These are phyloP conservation scores for Borovskyia barvae DNA, from an alignment of 208 protist genomes.

Conservation along the genomic window DNA sequence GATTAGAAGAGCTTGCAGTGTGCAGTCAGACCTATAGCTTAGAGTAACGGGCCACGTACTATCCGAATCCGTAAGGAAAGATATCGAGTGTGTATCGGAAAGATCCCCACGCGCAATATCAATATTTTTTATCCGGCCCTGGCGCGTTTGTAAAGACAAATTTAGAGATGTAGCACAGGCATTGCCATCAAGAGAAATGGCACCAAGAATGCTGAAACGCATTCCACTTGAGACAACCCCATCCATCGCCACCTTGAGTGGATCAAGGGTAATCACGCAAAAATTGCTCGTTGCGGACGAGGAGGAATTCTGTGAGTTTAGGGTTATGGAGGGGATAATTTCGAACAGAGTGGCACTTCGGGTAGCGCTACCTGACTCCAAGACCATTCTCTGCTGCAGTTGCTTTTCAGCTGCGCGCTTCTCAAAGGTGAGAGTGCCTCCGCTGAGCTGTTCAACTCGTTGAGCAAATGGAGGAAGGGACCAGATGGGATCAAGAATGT, in stretches of 20 bases:
- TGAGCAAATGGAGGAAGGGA: constrained; percentile 19
- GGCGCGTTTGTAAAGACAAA: not conserved
- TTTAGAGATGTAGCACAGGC: constrained; percentile 3
- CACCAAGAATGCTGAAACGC: constrained; percentile 20
- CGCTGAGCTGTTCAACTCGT: constrained; percentile 9
- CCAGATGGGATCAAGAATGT: constrained; percentile 44
- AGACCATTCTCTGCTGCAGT: constrained; percentile 14
- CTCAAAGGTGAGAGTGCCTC: constrained; percentile 20
- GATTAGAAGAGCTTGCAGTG: constrained; percentile 36
- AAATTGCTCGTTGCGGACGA: not conserved
- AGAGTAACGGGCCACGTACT: constrained; percentile 27
- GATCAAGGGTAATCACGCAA: constrained; percentile 33
- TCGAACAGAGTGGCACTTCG: constrained; percentile 44
- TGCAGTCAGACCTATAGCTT: constrained; percentile 28
- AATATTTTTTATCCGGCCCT: not conserved
- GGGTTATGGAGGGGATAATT: constrained; percentile 9
- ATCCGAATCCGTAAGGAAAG: not conserved
- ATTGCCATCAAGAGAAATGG: not conserved
- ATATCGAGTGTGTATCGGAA: constrained; percentile 14
- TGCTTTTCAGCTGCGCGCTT: constrained; percentile 2
- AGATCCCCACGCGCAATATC: not conserved
- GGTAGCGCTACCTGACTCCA: constrained; percentile 31
- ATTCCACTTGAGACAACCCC: constrained; percentile 15
- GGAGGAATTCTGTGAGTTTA: not conserved
- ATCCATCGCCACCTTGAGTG: constrained; percentile 28